Conservation (phyloP, 768 basidiomycete genomes). For the Leccinum broughii region DNA sequence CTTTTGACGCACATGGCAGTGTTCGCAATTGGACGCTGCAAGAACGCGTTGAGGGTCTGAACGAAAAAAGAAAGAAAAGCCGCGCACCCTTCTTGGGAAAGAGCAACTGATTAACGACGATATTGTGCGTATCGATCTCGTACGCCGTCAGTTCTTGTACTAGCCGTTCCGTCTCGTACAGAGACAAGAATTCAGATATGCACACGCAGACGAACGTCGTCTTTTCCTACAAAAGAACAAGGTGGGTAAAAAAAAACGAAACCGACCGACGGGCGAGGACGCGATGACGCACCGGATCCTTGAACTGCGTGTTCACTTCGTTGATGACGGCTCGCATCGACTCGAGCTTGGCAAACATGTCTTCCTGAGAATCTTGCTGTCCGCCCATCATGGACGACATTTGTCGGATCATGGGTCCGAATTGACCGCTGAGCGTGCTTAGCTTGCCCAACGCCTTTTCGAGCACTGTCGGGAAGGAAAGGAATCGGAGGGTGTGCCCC, state of each 20-base stretch:
- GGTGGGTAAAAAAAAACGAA: background rate
- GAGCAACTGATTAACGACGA: constrained; percentile 95
- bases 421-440: constrained; percentile 88
- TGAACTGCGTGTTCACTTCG: constrained; percentile 99
- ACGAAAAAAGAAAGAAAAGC: background rate
- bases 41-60: too few relatives aligned
- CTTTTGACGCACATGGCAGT: constrained; percentile 89
- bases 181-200: constrained; percentile 96
- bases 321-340: constrained; percentile 96
- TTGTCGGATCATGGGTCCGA: constrained; percentile 95
- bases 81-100: constrained; percentile 86
- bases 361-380: constrained; percentile 85
- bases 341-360: constrained; percentile 98
- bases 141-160: constrained; percentile 94
- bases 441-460: constrained; percentile 97
- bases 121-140: constrained; percentile 98
- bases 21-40: constrained; percentile 88
- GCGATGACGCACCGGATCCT: constrained; percentile 77
- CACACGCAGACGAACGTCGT: constrained; percentile 99
- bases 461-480: constrained; percentile 97
- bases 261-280: too few relatives aligned
- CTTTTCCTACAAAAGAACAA: constrained; percentile 65
- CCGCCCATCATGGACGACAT: constrained; percentile 98
- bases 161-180: constrained; percentile 98
- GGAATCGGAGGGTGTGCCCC: constrained; percentile 95